Evolutionary conservation across 2,329 filamentous ascomycete genomes (phyloP), one percentile per base, ranked within the genome.

Genomic region (Diaporthe batatas): DNA sequence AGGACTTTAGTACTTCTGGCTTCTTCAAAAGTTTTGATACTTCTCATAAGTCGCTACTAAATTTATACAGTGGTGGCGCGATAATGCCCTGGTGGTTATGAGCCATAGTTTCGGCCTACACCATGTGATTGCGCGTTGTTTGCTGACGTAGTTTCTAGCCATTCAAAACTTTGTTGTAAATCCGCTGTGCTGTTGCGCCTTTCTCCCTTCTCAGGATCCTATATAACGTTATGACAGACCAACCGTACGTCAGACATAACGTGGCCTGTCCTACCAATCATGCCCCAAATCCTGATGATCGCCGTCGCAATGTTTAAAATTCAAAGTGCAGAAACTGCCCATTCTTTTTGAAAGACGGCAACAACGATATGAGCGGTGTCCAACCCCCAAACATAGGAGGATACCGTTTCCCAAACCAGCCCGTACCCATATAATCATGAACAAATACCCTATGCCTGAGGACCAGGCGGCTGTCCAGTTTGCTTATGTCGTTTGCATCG

Each of bases 341-440:
- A 23, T 58, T 69, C 65, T 58, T 58, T 36, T 72, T 72, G 55
- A 62, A 70, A 2, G 32, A 36, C 6, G 71, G 64, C 25, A 72
- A 49, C 32, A 72, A 23, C 6, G 71, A 72, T 23, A 72, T 69
- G 32, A 72, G 57, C 14, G 71, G 71, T 29, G 71, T 72, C 71
- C 71, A 72, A 0, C 64, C 64, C 32, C 71, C 64, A 10, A 69
- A 72, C 16, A 72, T 47, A 5, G 54, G 71, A 39, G 71, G 71
- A 59, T 55, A 72, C 12, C 71, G 62, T 32, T 72, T 72, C 11
- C 23, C 64, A 53, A 69, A 72, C 44, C 62, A 59, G 3, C 71
- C 71, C 36, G 71, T 39, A 32, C 55, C 54, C 71, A 72, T 62
- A n/a, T 44, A 59, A 7, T 72, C 71, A 11, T 72, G 64, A n/a